Evolutionary conservation across 768 basidiomycete genomes (phyloP).

Genomic region (Boletus edulis): DNA sequence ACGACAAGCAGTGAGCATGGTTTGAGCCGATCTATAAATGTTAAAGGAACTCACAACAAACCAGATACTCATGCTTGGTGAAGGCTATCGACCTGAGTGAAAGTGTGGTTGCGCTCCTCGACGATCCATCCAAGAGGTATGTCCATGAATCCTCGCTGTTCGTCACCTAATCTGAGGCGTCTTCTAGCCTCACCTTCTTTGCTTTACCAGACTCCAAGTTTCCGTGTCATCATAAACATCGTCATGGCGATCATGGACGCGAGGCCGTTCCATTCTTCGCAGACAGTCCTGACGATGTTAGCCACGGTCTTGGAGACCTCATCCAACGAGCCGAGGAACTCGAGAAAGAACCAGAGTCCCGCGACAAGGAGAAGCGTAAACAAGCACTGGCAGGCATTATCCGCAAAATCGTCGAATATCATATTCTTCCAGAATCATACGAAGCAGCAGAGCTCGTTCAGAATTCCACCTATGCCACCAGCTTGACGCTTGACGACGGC

Average conservation of each 20-base stretch:
- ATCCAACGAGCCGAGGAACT: constrained; percentile 33
- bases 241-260: neutral
- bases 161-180: neutral
- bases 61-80: constrained; percentile 12
- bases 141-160: neutral
- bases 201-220: constrained; percentile 7
- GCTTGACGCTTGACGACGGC: constrained; percentile 40
- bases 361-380: constrained; percentile 47
- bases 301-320: constrained; percentile 5
- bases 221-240: neutral
- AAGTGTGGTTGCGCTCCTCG: constrained; percentile 10
- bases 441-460: constrained; percentile 40
- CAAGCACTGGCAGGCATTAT: constrained; percentile 56
- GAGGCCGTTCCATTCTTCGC: neutral
- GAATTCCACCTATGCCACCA: constrained; percentile 55
- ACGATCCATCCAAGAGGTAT: constrained; percentile 10
- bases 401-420: constrained; percentile 47
- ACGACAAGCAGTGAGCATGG: constrained; percentile 7
- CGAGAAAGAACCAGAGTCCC: constrained; percentile 41
- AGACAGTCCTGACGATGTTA: neutral
- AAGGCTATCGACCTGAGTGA: constrained; percentile 15
- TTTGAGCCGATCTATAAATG: neutral
- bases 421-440: constrained; percentile 38
- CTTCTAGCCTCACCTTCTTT: constrained; percentile 13
- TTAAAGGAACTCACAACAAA: neutral